phyloP scores from a whole-genome alignment of 2,329 filamentous ascomycete species.

The Aspergillus puulaauensis region DNA sequence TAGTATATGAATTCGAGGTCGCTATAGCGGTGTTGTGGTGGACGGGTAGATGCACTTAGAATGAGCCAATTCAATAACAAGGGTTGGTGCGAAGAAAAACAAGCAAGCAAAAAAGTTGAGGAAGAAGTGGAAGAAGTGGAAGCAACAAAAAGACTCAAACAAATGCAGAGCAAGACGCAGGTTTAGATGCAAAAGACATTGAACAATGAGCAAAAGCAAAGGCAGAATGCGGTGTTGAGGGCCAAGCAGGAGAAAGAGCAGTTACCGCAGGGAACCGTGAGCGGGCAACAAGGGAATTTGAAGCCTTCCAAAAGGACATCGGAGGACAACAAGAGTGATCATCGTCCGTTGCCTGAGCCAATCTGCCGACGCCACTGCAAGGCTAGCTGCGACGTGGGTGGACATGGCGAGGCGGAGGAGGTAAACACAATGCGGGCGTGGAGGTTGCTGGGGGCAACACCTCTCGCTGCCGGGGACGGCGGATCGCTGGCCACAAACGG shows the following conservation, averaged over 20 bases:
- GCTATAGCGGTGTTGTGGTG: background rate
- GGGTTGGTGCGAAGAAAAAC: constrained; percentile 6
- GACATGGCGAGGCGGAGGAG: constrained; percentile 21
- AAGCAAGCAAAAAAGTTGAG: constrained; percentile 2
- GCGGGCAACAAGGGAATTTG: constrained; percentile 30
- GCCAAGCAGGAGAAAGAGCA: constrained; percentile 12
- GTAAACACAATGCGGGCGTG: constrained; percentile 33
- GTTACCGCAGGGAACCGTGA: constrained; percentile 12
- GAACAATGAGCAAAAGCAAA: constrained; percentile 9
- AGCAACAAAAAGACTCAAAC: background rate
- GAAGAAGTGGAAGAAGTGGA: background rate
- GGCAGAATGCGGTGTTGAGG: constrained; percentile 8
- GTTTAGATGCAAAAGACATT: constrained; percentile 15
- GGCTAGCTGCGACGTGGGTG: constrained; percentile 23
- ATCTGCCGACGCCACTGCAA: constrained; percentile 20
- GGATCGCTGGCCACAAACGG: constrained; percentile 7
- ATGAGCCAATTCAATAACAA: constrained; percentile 1
- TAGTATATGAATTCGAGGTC: constrained; percentile 1
- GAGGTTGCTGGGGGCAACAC: constrained; percentile 35
- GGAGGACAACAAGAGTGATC: constrained; percentile 27
- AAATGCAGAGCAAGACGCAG: constrained; percentile 9
- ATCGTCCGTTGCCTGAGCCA: constrained; percentile 16
- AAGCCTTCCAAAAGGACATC: constrained; percentile 22
- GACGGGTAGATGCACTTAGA: constrained; percentile 18
- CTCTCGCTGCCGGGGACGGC: constrained; percentile 22